Evolutionary conservation across 345 rosid genomes (phyloP).

Genomic region (Erodium maritimum): DNA sequence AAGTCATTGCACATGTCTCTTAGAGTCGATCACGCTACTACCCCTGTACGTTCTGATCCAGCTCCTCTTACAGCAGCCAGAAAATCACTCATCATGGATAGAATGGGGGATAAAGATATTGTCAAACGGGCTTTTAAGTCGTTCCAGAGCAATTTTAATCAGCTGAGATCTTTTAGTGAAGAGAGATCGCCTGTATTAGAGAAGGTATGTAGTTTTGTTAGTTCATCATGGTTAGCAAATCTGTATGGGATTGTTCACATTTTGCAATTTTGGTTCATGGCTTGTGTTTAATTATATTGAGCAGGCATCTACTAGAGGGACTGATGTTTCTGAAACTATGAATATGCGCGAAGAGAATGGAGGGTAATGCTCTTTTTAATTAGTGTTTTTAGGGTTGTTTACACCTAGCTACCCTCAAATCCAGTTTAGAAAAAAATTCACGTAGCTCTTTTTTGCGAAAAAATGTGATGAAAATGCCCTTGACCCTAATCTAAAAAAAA

Average conservation of each 20-base stretch:
- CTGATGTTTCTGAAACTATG: slow-evolving; percentile 27
- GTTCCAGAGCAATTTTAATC: slow-evolving; percentile 50
- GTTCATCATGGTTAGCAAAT: neutral
- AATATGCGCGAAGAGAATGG: slow-evolving; percentile 37
- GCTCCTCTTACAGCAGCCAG: slow-evolving; percentile 41
- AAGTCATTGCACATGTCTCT: slow-evolving; percentile 68
- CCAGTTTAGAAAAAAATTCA: no score
- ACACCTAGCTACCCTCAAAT: no score
- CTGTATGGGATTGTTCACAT: no score
- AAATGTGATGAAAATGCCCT: no score
- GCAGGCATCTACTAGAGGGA: slow-evolving; percentile 33
- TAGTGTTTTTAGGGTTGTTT: no score
- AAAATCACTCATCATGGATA: slow-evolving; percentile 72
- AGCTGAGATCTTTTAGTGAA: slow-evolving; percentile 27
- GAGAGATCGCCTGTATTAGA: slow-evolving; percentile 32
- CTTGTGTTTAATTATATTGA: slow-evolving; percentile 5
- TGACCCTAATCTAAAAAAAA: no score
- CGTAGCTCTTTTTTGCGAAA: no score
- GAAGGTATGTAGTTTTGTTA: slow-evolving; percentile 28
- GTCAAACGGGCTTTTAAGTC: slow-evolving; percentile 76
- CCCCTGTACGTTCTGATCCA: slow-evolving; percentile 28
- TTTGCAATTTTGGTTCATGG: slow-evolving; percentile 8
- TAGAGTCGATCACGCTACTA: slow-evolving; percentile 35
- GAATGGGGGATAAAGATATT: slow-evolving; percentile 88
- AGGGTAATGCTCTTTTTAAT: slow-evolving; percentile 45